These are phyloP conservation scores for Stropharia rugosoannulata DNA, from an alignment of 768 basidiomycete genomes.

Conservation along the genomic window DNA sequence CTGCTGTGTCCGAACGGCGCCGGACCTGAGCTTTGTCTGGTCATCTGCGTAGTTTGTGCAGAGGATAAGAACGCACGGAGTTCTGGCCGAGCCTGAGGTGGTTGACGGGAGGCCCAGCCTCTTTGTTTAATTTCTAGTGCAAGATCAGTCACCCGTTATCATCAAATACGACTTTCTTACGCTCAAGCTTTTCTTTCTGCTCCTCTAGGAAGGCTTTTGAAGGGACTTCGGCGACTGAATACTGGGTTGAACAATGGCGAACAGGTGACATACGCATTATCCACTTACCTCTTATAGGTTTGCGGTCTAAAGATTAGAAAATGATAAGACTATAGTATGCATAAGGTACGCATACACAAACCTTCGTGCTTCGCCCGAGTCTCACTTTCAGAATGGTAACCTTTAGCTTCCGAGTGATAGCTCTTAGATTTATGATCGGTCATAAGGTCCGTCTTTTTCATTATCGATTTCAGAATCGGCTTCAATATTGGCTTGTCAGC, in stretches of 20 bases:
- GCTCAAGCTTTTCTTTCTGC: conserved; percentile 17
- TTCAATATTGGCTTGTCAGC: neutral
- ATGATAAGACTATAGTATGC: neutral
- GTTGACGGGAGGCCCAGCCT: neutral
- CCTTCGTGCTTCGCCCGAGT: conserved; percentile 6
- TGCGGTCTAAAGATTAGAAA: conserved; percentile 1
- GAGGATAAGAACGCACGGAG: neutral
- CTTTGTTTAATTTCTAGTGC: conserved; percentile 1
- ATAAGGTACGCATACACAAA: neutral
- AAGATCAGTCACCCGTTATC: neutral
- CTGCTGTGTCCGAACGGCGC: conserved; percentile 15
- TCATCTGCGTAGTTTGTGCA: neutral
- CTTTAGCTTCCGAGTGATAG: conserved; percentile 2
- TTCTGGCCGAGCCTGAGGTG: neutral
- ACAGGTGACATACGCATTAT: neutral
- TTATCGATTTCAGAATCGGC: conserved; percentile 18
- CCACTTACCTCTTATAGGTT: conserved; percentile 4
- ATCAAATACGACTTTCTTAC: neutral
- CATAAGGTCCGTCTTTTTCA: conserved; percentile 16
- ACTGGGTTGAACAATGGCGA: neutral
- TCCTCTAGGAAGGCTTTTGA: conserved; percentile 25
- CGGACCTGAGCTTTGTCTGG: conserved; percentile 9
- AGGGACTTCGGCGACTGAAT: conserved; percentile 14
- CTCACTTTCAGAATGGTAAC: conserved; percentile 23
- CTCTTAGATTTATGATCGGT: neutral